Evolutionary conservation across 768 basidiomycete genomes (phyloP), one percentile per base, ranked within the genome.

Genomic region (Serendipita vermifera): DNA sequence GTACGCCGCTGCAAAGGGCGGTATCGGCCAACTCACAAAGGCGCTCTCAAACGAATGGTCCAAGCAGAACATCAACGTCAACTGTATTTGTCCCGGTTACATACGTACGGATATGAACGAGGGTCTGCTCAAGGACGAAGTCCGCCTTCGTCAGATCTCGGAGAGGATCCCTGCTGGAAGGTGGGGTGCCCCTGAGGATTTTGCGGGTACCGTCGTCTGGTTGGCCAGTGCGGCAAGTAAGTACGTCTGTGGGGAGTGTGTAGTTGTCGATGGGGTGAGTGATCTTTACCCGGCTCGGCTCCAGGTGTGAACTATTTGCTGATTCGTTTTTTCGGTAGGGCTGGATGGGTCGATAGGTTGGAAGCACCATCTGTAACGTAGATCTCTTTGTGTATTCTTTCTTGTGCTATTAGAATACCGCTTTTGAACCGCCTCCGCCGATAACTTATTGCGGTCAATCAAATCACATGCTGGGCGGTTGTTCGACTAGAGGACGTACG

Each of bases 21-120:
- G 87, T 17, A 73, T 89, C 31, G 86, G 85, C 7, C 84, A 85
- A 65, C 73, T 89, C 62, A 88, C 89, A 26, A 92, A 92, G 70
- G 85, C 90, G 2, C 78, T 94, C 63, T 82, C 84, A 63, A 96
- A 96, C 68, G 92, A 94, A 67, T 96, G 92, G 91, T 85, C 86
- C 59, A 76, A 77, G 63, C 78, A 87, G 63, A 89, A 88, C 61
- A 80, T 94, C 54, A 84, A 90, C 67, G 88, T 93, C 15, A 92
- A 93, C 65, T 85, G 77, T 22, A 86, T 94, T 61, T 83, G 82
- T 61, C 89, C 89, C 29, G 90, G 89, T 31, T 92, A 91, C 68
- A 83, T 93, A 63, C 77, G 78, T 26, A 94, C 90, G 33, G 91
- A 94, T 62, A 91, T 91, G 85, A 84, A 83, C 68, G 76, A 78